A percentile compares a stretch with the other conserved stretches of the same genome.
phyloP scores from a whole-genome alignment of 768 basidiomycete species.

The Boletellus ananas region DNA sequence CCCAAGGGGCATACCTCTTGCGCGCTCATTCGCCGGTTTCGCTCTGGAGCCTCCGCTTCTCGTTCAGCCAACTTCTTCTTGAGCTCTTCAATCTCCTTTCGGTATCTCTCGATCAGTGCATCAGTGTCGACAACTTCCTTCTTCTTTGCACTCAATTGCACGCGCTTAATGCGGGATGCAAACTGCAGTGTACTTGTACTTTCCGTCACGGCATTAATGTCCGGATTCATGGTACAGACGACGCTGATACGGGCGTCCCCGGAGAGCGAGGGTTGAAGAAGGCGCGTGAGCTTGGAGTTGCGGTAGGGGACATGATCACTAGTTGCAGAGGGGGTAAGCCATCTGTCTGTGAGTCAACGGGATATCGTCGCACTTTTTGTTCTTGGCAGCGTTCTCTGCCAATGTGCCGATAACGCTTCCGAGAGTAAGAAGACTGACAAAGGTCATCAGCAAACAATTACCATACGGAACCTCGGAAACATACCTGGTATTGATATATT shows the following conservation, averaged over 20 bases:
- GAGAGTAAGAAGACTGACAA: constrained; percentile 75
- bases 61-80: constrained; percentile 67
- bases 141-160: constrained; percentile 84
- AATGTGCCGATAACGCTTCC: constrained; percentile 91
- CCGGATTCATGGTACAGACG: constrained; percentile 93
- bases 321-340: background rate
- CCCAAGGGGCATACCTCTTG: constrained; percentile 33
- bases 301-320: constrained; percentile 93
- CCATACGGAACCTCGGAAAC: background rate
- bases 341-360: background rate
- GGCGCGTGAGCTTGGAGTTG: constrained; percentile 90
- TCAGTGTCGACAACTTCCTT: constrained; percentile 93
- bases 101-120: constrained; percentile 89
- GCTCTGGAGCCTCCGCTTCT: constrained; percentile 56
- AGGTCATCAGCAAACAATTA: background rate
- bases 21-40: constrained; percentile 42
- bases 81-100: constrained; percentile 91
- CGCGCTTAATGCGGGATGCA: constrained; percentile 87
- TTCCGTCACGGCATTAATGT: constrained; percentile 72
- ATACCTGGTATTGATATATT: constrained; percentile 91
- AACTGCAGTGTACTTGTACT: constrained; percentile 87
- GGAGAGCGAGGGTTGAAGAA: constrained; percentile 91
- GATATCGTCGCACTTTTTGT: constrained; percentile 50
- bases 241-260: constrained; percentile 96
- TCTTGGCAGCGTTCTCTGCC: constrained; percentile 79